Evolutionary conservation across 257 asterid genomes (phyloP), one percentile per base, ranked within the genome.

Genomic region (Fraxinus anomala): DNA sequence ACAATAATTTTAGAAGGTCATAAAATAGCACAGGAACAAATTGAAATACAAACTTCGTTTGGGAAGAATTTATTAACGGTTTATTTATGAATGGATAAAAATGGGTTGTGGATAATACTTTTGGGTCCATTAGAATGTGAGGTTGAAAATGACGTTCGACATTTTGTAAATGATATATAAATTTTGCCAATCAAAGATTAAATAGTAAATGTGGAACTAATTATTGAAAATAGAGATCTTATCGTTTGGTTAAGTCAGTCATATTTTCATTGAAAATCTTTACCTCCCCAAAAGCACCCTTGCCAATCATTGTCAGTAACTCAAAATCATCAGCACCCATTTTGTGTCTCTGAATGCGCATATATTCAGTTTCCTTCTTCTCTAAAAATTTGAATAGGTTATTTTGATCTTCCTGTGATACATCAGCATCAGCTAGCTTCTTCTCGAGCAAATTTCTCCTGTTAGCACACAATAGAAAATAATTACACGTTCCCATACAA

Each of bases 371-470:
- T 89, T 95, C 99, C 87, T 93, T 92, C 91, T 93, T 90, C 88
- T 95, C 99, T 76, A 93, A 82, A 82, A 89, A 93, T 81, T 93
- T 95, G 76, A 95, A 78, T 36, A 95, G 87, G 85, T 93, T 95
- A 83, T 70, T 88, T 87, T 95, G 99, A 86, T 95, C 99, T 86
- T 95, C 99, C 87, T 90, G 98, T 61, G 99, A 95, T 54, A 92
- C 99, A 85, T 95, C 99, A 84, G 97, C 99, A 86, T 95, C 98
- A 72, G 98, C 98, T 80, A 95, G 89, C 86, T 93, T 95, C 90
- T 82, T 89, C 84, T 95, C 98, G 80, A 95, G 92, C 86, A 91
- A 78, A 75, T 28, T 86, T 81, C 97, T 92, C 84, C 99, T 95
- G 91, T 87, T 77, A 74, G 76, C 61, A 88, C 44, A 36, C 75